Evolutionary conservation across 371 early-diverging fungal genomes (phyloP), one percentile per base, ranked within the genome.

Genomic region (Basidiobolus meristosporus): DNA sequence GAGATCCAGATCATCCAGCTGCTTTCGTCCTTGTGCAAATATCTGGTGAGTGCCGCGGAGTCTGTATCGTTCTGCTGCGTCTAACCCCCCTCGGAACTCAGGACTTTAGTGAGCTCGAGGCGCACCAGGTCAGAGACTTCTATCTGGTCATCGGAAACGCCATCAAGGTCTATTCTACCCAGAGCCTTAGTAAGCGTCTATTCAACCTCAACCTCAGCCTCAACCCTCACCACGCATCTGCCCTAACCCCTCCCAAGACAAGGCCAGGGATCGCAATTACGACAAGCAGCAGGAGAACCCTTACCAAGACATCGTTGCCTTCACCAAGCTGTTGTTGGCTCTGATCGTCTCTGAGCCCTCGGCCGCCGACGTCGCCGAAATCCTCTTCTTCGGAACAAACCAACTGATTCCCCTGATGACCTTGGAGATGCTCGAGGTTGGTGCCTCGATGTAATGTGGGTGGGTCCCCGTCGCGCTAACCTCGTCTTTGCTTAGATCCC

Each of bases 361-460:
- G 30, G 46, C 50, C 45, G 22, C 55, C 16, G 58, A 63, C 46
- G 61, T 75, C 17, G 57, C 72, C n/a, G 61, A 75, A 44, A 76
- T 83, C 15, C 70, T 81, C 12, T 67, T 78, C 33, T 71, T 62
- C 48, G 77, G 80, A 18, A 53, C 76, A 31, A 68, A 75, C 49
- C 57, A 65, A 20, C 54, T 81, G 5, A 63, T 80, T 14, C 81
- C 81, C 0, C 63, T 79, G 59, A 70, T 81, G 43, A 71, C 71
- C 37, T 45, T 68, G 40, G 62, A 75, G 26, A 78, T 83, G 77
- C 59, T 83, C 2, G 61, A 75, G 65, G 75, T 73, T 60, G 40
- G 40, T 35, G 31, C 11, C 26, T 34, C 14, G 40, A 7, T 11
- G 33, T 26, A 11, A 15, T n/a, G 7, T 16, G 17, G 17, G 10